A percentile compares a stretch with the other conserved stretches of the same genome.
These are phyloP conservation scores for Penicillium sp. DNA, from an alignment of 2,329 filamentous ascomycete species.

Conservation along the genomic window DNA sequence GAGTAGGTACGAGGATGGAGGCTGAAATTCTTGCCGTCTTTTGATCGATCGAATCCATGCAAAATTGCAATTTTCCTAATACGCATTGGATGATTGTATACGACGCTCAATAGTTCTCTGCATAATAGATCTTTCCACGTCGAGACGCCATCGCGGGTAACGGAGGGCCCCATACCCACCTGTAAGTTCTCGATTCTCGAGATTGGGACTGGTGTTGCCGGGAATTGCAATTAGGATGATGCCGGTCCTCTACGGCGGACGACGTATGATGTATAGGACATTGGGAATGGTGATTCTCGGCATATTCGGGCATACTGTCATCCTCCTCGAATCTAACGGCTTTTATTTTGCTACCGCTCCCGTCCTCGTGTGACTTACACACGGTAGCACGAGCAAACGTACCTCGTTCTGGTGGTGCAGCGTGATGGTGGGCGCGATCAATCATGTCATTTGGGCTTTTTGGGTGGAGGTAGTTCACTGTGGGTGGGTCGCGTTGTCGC, in stretches of 20 bases:
- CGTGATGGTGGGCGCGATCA: neutral
- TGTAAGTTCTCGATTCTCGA: neutral
- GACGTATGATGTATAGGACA: neutral
- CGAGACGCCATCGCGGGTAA: neutral
- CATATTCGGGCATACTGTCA: neutral
- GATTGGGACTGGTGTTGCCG: neutral
- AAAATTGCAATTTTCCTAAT: accelerated
- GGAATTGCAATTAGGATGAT: too few species aligned
- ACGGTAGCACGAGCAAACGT: neutral
- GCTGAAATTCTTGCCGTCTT: neutral
- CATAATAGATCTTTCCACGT: neutral
- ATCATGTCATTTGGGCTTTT: neutral
- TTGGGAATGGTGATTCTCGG: neutral
- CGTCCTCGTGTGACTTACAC: neutral
- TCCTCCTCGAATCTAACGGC: conserved; percentile 1
- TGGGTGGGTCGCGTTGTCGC: neutral
- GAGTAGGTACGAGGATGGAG: neutral
- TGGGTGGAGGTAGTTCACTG: neutral
- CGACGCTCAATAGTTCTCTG: neutral
- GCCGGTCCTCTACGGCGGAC: neutral
- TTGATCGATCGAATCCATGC: neutral
- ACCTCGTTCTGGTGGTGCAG: neutral
- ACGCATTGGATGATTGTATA: neutral
- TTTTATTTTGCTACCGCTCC: neutral
- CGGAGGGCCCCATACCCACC: conserved; percentile 3